Base-by-base conservation (phyloP, 495 filamentous ascomycete species). In the Penicillium bovifimosum region DNA sequence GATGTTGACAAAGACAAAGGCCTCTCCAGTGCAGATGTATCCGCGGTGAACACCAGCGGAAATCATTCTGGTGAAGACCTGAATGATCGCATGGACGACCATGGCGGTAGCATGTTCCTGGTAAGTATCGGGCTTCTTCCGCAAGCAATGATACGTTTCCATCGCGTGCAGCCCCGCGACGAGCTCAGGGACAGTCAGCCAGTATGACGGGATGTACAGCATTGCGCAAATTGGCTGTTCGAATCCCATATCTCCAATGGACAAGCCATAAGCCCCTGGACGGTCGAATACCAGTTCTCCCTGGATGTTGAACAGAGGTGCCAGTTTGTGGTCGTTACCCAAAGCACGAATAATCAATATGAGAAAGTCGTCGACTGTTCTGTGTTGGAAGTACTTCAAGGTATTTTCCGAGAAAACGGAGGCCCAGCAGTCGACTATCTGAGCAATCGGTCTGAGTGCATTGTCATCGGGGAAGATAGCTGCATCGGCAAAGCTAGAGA, bases 61-160 rank as follows among this genome's bases (percentile, higher is more conserved):
- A 17, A 75, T 58, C 71, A 80, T 78, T 45, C 75, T 74, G 9
- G 67, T 67, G 53, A 70, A 77, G 11, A 66, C 50, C 45, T 76
- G 73, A 13, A 66, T 76, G 44, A 77, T 58, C 2, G 73, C 65
- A 34, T 68, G 70, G 0, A 54, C 54, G 0, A 68, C 39, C 14
- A 54, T 24, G 26, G 8, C 5, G 7, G 26, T 40, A 24, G 47
- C 34, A 40, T 49, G 26, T 13, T 38, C 20, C 33, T 40, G 24
- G 24, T 27, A 49, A 14, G 47, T 29, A 35, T 16, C 11, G 14
- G 32, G 32, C 8, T 31, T 14, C 20, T 49, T n/a, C 9, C 26
- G 10, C 6, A 49, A 14, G 16, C 18, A 5, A 40, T 40, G 26
- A 3, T 3, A 5, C 41, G 41, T n/a, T 9, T 27, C 9, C 28